Evolutionary conservation across 495 filamentous ascomycete species (phyloP), one percentile per base, ranked within the genome.

Genomic region (Annulohypoxylon nitens): DNA sequence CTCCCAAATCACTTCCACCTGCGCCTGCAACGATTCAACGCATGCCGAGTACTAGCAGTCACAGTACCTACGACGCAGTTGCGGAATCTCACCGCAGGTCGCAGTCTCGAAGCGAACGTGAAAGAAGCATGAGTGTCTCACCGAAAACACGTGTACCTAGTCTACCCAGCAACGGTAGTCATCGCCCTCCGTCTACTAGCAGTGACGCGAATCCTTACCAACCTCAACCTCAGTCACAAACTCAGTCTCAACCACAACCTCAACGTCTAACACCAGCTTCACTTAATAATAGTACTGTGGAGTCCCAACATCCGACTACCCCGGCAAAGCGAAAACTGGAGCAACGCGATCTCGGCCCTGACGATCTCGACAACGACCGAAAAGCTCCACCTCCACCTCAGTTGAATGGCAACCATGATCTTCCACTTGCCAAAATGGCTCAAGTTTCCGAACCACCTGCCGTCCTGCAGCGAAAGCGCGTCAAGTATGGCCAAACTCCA

Each of bases 41-140:
- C 70, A 79, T 84, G 65, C 78, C 84, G 30, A 88, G 81, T 61
- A 58, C 58, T 72, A 80, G 76, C n/a, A 76, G 69, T 34, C 79
- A 81, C 48, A 80, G 79, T 76, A 70, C 79, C 64, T 83, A 80
- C 78, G 83, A 84, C 80, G 78, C 64, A 57, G 69, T 62, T 72
- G 78, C 74, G 41, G 79, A 80, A 47, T 69, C 78, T 18, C 69
- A 78, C 58, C 76, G 78, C 45, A 66, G 76, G 47, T 82, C 81
- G 34, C 81, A 78, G 59, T 82, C 82, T 58, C 81, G 84, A 66
- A 81, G 83, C 71, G 86, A 88, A 67, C 84, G 88, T 71, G 89
- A 90, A 60, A 80, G 83, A 54, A 90, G 88, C 69, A 65, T 90
- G 26, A 90, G 89, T 76, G 84, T 91, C 59, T 90, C 88, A 76